These are phyloP conservation scores for Chrysoporthe puriensis DNA, from an alignment of 2,329 filamentous ascomycete genomes.

Conservation along the genomic window DNA sequence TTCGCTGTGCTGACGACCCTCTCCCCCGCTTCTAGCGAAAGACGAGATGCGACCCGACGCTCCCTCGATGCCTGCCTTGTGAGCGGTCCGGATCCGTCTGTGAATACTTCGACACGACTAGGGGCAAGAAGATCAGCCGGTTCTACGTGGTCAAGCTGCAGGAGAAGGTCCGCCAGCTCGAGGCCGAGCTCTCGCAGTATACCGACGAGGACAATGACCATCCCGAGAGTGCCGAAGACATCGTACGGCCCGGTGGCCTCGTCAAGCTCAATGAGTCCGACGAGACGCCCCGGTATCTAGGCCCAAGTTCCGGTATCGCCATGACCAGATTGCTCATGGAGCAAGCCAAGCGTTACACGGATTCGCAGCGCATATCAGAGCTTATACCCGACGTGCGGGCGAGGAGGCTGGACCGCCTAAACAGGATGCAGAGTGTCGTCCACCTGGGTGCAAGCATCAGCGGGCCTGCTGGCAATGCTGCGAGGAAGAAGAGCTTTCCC, in stretches of 20 bases:
- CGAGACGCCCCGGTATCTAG: conserved; percentile 85
- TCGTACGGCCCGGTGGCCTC: conserved; percentile 83
- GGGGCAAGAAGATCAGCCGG: conserved; percentile 82
- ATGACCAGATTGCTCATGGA: conserved; percentile 96
- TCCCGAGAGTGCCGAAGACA: conserved; percentile 75
- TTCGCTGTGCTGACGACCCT: conserved; percentile 24
- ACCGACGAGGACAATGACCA: conserved; percentile 76
- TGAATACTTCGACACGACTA: conserved; percentile 92
- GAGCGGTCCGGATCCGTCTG: conserved; percentile 89
- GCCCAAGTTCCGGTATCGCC: conserved; percentile 92
- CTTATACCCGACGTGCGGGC: conserved; percentile 77
- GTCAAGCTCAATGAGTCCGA: conserved; percentile 84
- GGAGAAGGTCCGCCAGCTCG: conserved; percentile 79
- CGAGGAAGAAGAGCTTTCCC: conserved; percentile 83
- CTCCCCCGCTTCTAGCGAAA: conserved; percentile 69
- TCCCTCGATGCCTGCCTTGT: conserved; percentile 90
- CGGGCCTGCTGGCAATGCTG: conserved; percentile 53
- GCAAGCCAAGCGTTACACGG: conserved; percentile 90
- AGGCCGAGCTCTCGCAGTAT: conserved; percentile 78
- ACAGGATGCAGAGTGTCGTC: conserved; percentile 67
- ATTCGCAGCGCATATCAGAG: conserved; percentile 88
- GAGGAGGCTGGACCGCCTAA: conserved; percentile 57
- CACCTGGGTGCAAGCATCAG: conserved; percentile 54
- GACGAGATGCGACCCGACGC: conserved; percentile 90
- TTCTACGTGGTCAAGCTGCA: conserved; percentile 92